phyloP scores from a whole-genome alignment of 345 rosid genomes.

The Salix viminalis region DNA sequence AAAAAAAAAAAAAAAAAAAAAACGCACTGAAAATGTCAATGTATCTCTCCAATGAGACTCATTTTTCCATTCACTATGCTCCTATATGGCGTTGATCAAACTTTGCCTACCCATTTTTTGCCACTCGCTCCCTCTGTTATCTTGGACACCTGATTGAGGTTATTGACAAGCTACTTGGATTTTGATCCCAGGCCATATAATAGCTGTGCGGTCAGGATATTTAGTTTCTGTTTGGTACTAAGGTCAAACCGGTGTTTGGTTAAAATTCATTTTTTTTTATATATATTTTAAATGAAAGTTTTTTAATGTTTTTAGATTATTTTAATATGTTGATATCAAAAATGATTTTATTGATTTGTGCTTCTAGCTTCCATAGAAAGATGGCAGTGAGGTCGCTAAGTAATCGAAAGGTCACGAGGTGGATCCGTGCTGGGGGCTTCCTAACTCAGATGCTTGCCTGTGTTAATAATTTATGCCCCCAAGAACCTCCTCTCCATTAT shows the following conservation, averaged over 20 bases:
- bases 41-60: neutral
- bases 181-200: too few species aligned
- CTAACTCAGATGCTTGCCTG: neutral
- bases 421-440: constrained; percentile 59
- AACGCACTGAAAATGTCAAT: neutral
- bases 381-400: constrained; percentile 99
- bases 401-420: constrained; percentile 99
- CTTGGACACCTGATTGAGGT: fast-evolving
- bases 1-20: neutral
- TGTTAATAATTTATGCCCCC: neutral
- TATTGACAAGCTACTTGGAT: too few species aligned
- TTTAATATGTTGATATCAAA: too few species aligned
- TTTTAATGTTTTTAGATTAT: too few species aligned
- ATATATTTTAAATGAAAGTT: too few species aligned
- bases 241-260: too few species aligned
- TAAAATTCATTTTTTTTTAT: too few species aligned
- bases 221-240: too few species aligned
- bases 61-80: neutral
- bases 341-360: too few species aligned
- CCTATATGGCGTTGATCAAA: neutral
- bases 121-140: neutral
- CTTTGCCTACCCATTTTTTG: neutral
- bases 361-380: constrained; percentile 55
- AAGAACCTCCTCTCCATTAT: neutral
- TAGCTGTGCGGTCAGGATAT: too few species aligned